These are phyloP conservation scores for Globisporangium perplexum DNA, from an alignment of 352 stramenopile species.

Conservation along the genomic window DNA sequence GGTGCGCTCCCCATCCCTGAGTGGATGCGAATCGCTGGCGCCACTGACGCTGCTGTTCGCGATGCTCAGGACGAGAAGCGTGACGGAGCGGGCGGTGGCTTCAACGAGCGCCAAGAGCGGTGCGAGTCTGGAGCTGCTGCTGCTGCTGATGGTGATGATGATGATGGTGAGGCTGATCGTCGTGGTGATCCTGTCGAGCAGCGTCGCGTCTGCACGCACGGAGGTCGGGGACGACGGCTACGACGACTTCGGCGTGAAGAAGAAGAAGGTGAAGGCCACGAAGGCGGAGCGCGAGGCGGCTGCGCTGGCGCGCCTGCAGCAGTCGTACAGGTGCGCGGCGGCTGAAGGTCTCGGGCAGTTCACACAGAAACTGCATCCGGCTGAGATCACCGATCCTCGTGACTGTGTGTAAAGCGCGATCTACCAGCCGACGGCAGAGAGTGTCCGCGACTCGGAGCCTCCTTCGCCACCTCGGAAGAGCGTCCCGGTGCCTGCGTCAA, in stretches of 20 bases:
- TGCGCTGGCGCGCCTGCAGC: conserved; percentile 70
- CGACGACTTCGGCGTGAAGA: conserved; percentile 84
- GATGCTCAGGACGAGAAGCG: conserved; percentile 60
- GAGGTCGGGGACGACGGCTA: conserved; percentile 84
- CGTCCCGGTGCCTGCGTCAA: background rate
- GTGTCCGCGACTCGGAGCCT: background rate
- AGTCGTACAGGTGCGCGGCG: conserved; percentile 61
- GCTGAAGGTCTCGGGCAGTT: background rate
- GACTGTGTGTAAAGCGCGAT: conserved; percentile 29
- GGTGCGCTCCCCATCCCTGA: conserved; percentile 18
- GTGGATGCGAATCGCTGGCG: background rate
- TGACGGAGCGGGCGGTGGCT: conserved; percentile 70
- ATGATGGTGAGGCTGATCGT: background rate
- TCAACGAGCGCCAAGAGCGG: conserved; percentile 82
- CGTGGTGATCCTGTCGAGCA: conserved; percentile 7
- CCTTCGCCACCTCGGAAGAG: conserved; percentile 1
- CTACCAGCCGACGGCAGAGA: conserved; percentile 23
- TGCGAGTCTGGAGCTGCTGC: conserved; percentile 14
- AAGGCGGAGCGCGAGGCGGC: conserved; percentile 77
- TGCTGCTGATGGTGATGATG: background rate
- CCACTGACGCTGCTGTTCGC: background rate
- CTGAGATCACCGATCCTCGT: background rate
- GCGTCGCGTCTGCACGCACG: conserved; percentile 63
- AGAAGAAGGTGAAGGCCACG: conserved; percentile 69
- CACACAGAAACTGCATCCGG: background rate